A percentile compares a stretch with the other conserved stretches of the same genome.
These are phyloP conservation scores for Coffea canephora DNA, from an alignment of 257 asterid genomes.

Conservation along the genomic window DNA sequence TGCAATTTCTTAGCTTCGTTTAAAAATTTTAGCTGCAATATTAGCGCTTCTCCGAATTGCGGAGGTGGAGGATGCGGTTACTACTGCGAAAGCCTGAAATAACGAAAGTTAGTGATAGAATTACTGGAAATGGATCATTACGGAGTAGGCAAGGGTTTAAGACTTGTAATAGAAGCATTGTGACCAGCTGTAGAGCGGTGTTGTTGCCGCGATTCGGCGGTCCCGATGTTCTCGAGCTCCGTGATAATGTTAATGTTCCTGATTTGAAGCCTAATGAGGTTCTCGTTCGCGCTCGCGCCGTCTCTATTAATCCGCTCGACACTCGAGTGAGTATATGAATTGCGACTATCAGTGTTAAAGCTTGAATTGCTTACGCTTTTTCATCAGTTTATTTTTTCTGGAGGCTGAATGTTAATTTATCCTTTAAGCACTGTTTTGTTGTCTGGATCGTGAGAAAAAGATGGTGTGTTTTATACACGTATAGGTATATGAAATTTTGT, in stretches of 20 bases:
- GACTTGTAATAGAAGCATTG: slow-evolving; percentile 37
- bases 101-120: slow-evolving; percentile 3
- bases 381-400: neutral
- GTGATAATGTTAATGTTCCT: slow-evolving; percentile 69
- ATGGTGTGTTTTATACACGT: neutral
- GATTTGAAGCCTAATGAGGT: slow-evolving; percentile 83
- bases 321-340: slow-evolving; percentile 50
- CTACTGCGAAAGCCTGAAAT: slow-evolving; percentile 31
- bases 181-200: slow-evolving; percentile 80
- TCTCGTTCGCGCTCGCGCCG: slow-evolving; percentile 93
- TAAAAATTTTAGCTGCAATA: neutral
- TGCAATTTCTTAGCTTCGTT: neutral
- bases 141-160: slow-evolving; percentile 30
- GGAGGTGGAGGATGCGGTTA: slow-evolving; percentile 13
- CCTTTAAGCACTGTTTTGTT: neutral
- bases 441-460: neutral
- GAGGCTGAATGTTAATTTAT: neutral
- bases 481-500: neutral
- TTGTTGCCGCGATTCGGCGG: slow-evolving; percentile 88
- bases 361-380: neutral
- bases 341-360: neutral
- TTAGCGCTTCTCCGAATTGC: neutral
- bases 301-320: slow-evolving; percentile 95
- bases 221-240: slow-evolving; percentile 74
- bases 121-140: slow-evolving; percentile 18